Base-by-base conservation (phyloP, 2,329 filamentous ascomycete genomes). In the Huntiella moniliformis region DNA sequence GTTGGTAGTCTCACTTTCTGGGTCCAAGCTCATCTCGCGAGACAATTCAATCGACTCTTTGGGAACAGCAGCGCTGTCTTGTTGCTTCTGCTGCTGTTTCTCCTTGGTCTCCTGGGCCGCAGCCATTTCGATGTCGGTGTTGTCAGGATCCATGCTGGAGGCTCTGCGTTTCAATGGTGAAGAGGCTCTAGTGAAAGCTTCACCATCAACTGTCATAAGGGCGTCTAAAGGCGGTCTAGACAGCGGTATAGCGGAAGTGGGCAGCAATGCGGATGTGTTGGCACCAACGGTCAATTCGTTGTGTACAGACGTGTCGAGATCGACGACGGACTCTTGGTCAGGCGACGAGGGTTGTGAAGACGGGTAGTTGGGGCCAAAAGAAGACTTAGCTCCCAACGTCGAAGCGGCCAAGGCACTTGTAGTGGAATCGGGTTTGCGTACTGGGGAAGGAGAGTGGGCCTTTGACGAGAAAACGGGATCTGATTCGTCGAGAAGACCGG, bases 141-240 rank as follows among this genome's bases (percentile, higher is more conserved):
- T 50, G 36, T 71, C 69, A 42, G 65, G 65, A 45, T 74, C 70
- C 71, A 76, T 74, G 56, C 70, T 75, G 49, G 71, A 76, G 33
- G 74, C 74, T 51, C 70, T 67, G 55, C 75, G 67, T 60, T 79
- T 79, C 47, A 79, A 59, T 5, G 75, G 75, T 15, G 75, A 79
- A 22, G 74, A 77, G 15, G 75, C 75, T 53, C 75, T 68, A 38
- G 77, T 69, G 49, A 70, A 66, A 17, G 67, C 56, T 51, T 77
- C 71, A 53, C 67, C 64, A 58, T 73, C 70, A 18, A 36, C 42
- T 13, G 31, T 17, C 33, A 44, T 44, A 10, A 44, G 33, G 15
- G 58, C 65, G 68, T 57, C 67, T 63, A 48, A 60, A 59, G 52
- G 56, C 52, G 53, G 51, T 51, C 52, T 47, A 54, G 52, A 43